phyloP scores from a whole-genome alignment of 345 rosid genomes.

The Camelina hispida region DNA sequence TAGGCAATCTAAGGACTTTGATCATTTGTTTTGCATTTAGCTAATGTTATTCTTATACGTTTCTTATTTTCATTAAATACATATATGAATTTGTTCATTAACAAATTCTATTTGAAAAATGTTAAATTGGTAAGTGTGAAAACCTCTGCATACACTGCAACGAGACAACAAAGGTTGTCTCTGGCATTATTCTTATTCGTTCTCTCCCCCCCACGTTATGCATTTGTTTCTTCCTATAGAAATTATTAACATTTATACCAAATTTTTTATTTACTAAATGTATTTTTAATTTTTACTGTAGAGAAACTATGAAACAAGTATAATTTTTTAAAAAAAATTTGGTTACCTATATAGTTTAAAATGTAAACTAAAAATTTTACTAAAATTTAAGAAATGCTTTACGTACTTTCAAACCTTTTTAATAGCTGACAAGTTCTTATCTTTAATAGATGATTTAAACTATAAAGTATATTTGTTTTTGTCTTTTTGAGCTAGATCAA shows the following conservation, averaged over 20 bases:
- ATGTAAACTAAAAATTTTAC: background rate
- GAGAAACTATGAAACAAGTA: background rate
- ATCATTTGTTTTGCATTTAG: conserved; percentile 1
- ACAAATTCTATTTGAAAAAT: conserved; percentile 30
- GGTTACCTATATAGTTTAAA: background rate
- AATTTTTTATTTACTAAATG: background rate
- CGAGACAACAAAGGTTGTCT: conserved; percentile 36
- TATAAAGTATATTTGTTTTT: background rate
- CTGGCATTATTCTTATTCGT: conserved; percentile 35
- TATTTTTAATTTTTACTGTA: background rate
- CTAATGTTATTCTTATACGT: conserved; percentile 28
- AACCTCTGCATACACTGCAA: conserved; percentile 30
- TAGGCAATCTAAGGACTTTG: conserved; percentile 47
- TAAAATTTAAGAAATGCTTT: background rate
- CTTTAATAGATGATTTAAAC: background rate
- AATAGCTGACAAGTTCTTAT: background rate
- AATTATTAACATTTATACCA: background rate
- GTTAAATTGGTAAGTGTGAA: conserved; percentile 21
- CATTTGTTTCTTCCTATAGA: conserved; percentile 30
- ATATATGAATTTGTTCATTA: conserved; percentile 12
- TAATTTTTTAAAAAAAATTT: too few species aligned
- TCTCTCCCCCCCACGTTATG: conserved; percentile 30
- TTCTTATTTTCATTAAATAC: conserved; percentile 11
- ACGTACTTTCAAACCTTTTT: too few species aligned
- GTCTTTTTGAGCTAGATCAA: too few species aligned